phyloP scores from a whole-genome alignment of 2,329 filamentous ascomycete genomes.

The Diaporthe ampelina region DNA sequence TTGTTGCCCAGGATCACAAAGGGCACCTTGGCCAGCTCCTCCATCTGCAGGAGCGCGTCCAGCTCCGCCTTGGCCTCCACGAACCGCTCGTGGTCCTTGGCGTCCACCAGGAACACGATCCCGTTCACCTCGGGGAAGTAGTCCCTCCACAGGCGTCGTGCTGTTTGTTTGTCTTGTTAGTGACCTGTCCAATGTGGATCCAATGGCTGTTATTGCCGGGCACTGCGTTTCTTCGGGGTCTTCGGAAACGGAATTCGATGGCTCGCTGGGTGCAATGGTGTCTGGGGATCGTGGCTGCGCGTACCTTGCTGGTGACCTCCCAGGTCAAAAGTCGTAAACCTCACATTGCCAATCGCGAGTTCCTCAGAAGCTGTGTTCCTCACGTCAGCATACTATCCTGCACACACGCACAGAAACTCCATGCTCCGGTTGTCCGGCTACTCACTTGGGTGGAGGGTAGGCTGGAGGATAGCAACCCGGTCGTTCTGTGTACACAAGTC shows the following conservation, averaged over 20 bases:
- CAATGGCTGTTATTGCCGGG: too few species aligned
- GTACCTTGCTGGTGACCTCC: conserved; percentile 93
- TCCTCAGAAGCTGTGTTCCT: conserved; percentile 81
- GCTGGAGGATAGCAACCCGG: conserved; percentile 90
- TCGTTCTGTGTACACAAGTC: conserved; percentile 75
- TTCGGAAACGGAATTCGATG: neutral
- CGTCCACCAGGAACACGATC: conserved; percentile 97
- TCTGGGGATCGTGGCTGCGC: conserved; percentile 39
- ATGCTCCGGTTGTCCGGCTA: conserved; percentile 16
- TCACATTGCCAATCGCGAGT: conserved; percentile 91
- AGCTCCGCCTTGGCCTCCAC: conserved; percentile 96
- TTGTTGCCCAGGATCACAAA: conserved; percentile 99
- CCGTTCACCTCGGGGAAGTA: conserved; percentile 97
- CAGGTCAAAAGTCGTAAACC: conserved; percentile 94
- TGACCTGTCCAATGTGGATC: neutral
- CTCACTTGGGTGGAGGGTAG: conserved; percentile 91
- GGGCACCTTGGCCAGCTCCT: conserved; percentile 94
- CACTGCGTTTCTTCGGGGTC: neutral
- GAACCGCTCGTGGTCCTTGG: conserved; percentile 96
- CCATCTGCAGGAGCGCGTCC: conserved; percentile 95
- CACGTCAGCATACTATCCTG: conserved; percentile 40
- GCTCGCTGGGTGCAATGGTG: neutral
- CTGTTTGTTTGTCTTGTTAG: conserved; percentile 57
- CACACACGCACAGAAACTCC: too few species aligned
- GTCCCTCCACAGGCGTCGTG: conserved; percentile 94